Evolutionary conservation across 1,139 yeast species (phyloP), one percentile per base, ranked within the genome.

Genomic region (Candida freyschussii): DNA sequence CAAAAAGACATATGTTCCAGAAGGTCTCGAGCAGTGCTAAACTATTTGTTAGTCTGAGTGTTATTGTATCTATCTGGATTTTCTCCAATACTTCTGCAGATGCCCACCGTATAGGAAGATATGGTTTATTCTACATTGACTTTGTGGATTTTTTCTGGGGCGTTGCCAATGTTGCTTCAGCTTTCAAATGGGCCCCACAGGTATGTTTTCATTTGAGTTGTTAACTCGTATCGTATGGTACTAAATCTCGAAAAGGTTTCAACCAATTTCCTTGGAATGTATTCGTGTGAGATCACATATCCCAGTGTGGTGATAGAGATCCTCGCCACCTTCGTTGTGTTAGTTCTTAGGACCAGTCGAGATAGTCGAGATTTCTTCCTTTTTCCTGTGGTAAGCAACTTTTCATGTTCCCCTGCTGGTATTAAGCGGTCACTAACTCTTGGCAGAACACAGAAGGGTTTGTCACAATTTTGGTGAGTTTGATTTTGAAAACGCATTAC

Each of bases 71-170:
- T 7, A 9, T 32, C 1, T 39, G 32, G 24, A 24, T 45, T 4
- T 8, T 30, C 5, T 24, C 20, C 13, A 29, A 29, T 23, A 43
- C 22, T 33, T 42, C 9, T 29, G 21, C 15, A 29, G 48, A 17
- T 25, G 45, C 21, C 29, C 28, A 13, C 26, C 26, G 39, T 18
- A 48, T 57, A 17, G 62, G 62, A 1, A 40, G 30, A 19, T 46
- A 48, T 34, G 62, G 62, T 0, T 27, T 59, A 0, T 56, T 48
- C 30, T 52, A 48, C 25, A 32, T 59, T 16, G 65, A 61, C 32
- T 56, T 57, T 33, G 34, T 58, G n/a, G 56, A 57, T 36, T 52
- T 43, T 27, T 9, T 55, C 6, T 57, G 61, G 61, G 28, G 53
- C 1, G 23, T 47, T 3, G 53, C 50, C 4, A 44, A 49, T 22